Percentiles rank a stretch among this genome's conserved stretches.
phyloP scores from a whole-genome alignment of 257 asterid species.

The Gynochthodes officinalis region DNA sequence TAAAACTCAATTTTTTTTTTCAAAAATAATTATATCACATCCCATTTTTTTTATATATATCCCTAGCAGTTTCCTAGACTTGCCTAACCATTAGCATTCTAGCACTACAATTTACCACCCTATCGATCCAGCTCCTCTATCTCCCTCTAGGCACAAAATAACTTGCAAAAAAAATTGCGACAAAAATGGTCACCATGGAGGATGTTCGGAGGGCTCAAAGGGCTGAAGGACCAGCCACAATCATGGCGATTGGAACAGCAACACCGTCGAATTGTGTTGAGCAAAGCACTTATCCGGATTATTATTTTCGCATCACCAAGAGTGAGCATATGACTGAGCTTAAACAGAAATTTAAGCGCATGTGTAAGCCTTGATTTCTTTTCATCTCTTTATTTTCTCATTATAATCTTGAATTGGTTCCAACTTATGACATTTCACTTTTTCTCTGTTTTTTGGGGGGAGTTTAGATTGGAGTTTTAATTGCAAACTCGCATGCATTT shows the following conservation, averaged over 20 bases:
- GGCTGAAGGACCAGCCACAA: conserved; percentile 77
- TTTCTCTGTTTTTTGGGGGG: no score
- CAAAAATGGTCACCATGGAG: conserved; percentile 59
- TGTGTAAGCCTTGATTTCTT: conserved; percentile 43
- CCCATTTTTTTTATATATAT: not conserved
- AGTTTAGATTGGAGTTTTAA: no score
- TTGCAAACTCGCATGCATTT: no score
- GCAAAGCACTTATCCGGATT: conserved; percentile 64
- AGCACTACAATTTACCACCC: not conserved
- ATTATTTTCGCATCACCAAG: conserved; percentile 65
- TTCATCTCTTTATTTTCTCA: not conserved
- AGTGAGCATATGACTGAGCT: conserved; percentile 65
- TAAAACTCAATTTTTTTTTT: no score
- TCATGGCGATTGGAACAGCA: conserved; percentile 71
- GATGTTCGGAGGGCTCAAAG: conserved; percentile 61
- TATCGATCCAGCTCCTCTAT: not conserved
- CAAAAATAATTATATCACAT: not conserved
- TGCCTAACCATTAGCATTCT: not conserved
- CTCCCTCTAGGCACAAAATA: not conserved
- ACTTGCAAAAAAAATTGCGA: no score
- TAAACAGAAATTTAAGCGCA: conserved; percentile 68
- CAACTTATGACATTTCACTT: no score
- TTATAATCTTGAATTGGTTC: no score
- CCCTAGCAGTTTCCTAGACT: not conserved
- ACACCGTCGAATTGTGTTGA: conserved; percentile 66